These are phyloP conservation scores for Luffa aegyptiaca DNA, from an alignment of 306 rosid genomes.

Conservation along the genomic window DNA sequence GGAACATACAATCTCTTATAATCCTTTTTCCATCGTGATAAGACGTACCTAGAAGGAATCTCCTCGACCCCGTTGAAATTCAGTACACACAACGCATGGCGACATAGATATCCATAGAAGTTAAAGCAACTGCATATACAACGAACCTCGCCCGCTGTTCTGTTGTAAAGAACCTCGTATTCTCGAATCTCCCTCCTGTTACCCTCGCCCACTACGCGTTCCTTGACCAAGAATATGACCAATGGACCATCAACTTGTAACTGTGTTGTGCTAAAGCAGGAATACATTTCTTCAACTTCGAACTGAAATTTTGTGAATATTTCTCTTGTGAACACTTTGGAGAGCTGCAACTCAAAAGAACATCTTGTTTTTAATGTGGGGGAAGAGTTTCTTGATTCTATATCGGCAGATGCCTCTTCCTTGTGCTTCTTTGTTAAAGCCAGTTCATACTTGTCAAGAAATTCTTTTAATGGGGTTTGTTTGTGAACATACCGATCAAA, in stretches of 20 bases:
- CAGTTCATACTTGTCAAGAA: conserved; percentile 87
- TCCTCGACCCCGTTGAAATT: conserved; percentile 93
- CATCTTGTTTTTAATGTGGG: conserved; percentile 75
- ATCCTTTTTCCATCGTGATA: conserved; percentile 85
- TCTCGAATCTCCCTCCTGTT: conserved; percentile 65
- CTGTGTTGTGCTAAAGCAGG: conserved; percentile 84
- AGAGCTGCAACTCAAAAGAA: conserved; percentile 82
- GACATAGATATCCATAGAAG: conserved; percentile 76
- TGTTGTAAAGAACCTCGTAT: conserved; percentile 81
- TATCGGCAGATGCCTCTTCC: conserved; percentile 73
- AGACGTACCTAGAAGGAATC: conserved; percentile 58
- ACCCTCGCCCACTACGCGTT: conserved; percentile 67
- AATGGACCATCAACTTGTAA: conserved; percentile 69
- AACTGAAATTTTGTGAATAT: conserved; percentile 66
- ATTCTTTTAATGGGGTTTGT: conserved; percentile 87
- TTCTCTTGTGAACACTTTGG: conserved; percentile 62
- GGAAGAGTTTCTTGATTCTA: conserved; percentile 71
- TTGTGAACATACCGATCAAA: conserved; percentile 79
- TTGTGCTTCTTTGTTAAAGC: conserved; percentile 78
- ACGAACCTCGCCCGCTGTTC: conserved; percentile 76
- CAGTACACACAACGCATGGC: conserved; percentile 78
- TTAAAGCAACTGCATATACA: conserved; percentile 92
- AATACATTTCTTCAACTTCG: conserved; percentile 90
- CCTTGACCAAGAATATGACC: conserved; percentile 80
- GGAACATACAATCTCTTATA: conserved; percentile 57